Evolutionary conservation across 2,329 filamentous ascomycete genomes (phyloP), one percentile per base, ranked within the genome.

Genomic region (Biscogniauxia mediterranea): DNA sequence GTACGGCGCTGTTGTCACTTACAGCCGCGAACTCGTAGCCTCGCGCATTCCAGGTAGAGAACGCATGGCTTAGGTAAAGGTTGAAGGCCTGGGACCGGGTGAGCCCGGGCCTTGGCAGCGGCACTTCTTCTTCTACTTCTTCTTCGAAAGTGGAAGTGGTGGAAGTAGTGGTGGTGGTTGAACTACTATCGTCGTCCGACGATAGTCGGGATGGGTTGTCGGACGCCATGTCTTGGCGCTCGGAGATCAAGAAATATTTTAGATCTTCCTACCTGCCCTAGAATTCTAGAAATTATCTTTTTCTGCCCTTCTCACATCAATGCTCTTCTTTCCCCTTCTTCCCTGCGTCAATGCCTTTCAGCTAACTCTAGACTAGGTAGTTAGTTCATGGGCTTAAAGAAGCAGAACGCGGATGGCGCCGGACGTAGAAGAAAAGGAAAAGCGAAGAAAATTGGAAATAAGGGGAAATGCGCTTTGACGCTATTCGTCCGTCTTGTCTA

Each of bases 21-120:
- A 84, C 78, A 15, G 80, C 79, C n/a, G 80, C 82, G 61, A 85
- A 85, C 68, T 85, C 82, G 62, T 83, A 86, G 55, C 79, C 78
- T 53, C 84, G 78, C 5, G 81, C 80, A 69, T 85, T 86, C 83
- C 82, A 85, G 49, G 82, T 82, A 17, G 83, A 85, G 5, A 85
- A 74, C 56, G 81, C 79, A 69, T 86, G 83, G 20, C 81, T 84
- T 20, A 79, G 69, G 62, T 85, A 86, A 6, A 85, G 68, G 58
- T 74, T 74, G 46, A 68, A 67, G 5, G 76, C 75, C 57, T 78
- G 76, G 5, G 72, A 64, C 63, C 67, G 70, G 15, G 69, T 75
- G 62, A 77, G 71, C 15, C 66, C 61, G 11, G 61, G 59, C 26
- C 21, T 46, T n/a, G 51, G 38, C 38, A 46, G 15, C 11, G 5